Evolutionary conservation across 441 rosid genomes (phyloP), one percentile per base, ranked within the genome.

Genomic region (Croton setiger): DNA sequence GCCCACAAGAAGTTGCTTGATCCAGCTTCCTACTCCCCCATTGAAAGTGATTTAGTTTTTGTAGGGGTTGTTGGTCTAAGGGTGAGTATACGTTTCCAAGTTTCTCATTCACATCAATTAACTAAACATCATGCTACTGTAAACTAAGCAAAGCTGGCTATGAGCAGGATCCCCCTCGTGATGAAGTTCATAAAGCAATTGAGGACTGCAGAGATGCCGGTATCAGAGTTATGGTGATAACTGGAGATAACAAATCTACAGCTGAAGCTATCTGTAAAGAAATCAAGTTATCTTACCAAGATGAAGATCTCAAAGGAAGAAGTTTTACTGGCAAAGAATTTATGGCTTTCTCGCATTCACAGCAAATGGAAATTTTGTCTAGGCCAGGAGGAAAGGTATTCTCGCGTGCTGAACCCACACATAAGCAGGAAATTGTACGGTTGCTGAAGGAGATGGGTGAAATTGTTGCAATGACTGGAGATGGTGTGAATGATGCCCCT

Each of bases 401-500:
- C 74, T 88, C 98, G 18, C 84, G 98, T 60, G 93, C 98, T 67
- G 98, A 92, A 79, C 97, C 98, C 23, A 83, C 76, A 69, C 95
- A 92, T 66, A 92, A 92, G 80, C 98, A 92, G 86, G 96, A 87
- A 56, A 88, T 88, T 35, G 98, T 92, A 15, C 81, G 96, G 78
- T 76, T 86, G 85, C 88, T 92, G 52, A 90, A 87, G 74, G 93
- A 90, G 63, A 90, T 86, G 96, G 96, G 91, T 8, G 90, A 92
- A 33, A 78, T 92, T 36, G 97, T 90, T 49, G 97, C 98, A 13
- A 92, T 92, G 98, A 92, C 98, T 4, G 98, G 96, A 64, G 98
- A 92, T 67, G 98, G 98, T 45, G 98, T 92, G 49, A 92, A 90
- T 73, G 96, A 90, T 83, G 96, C 95, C 53, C 98, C 96, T 75